Evolutionary conservation across 495 filamentous ascomycete genomes (phyloP).

Genomic region (Aspergillus carlsbadensis): DNA sequence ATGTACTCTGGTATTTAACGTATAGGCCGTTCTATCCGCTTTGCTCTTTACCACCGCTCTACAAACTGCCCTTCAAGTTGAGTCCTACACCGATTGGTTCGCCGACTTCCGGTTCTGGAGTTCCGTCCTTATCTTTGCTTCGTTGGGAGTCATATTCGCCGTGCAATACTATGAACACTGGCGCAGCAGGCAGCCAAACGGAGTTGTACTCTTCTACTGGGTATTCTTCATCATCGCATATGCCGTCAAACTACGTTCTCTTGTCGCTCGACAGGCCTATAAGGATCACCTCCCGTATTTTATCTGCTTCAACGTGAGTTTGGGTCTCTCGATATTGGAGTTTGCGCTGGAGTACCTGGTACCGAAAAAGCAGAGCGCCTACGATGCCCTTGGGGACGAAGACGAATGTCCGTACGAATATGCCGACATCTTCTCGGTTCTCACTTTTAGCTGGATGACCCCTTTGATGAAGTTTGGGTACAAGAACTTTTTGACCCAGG

Average conservation of each 20-base stretch:
- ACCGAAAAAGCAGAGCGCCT: constrained; percentile 81
- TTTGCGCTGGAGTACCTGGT: constrained; percentile 88
- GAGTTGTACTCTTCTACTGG: constrained; percentile 96
- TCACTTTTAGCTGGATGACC: constrained; percentile 99
- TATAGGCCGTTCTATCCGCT: constrained; percentile 67
- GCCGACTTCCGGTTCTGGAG: constrained; percentile 91
- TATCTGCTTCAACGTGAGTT: constrained; percentile 68
- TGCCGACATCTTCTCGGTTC: constrained; percentile 87
- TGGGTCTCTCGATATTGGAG: constrained; percentile 69
- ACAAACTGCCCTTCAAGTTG: constrained; percentile 76
- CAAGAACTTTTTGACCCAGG: constrained; percentile 86
- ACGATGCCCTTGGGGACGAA: constrained; percentile 80
- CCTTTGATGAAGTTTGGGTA: constrained; percentile 97
- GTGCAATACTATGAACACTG: constrained; percentile 93
- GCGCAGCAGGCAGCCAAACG: constrained; percentile 85
- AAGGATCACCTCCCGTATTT: constrained; percentile 70
- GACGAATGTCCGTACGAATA: constrained; percentile 95
- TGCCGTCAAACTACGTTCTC: constrained; percentile 82
- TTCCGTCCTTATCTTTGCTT: constrained; percentile 72
- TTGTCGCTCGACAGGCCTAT: constrained; percentile 74
- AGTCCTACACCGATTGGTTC: constrained; percentile 66
- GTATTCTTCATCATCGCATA: constrained; percentile 79
- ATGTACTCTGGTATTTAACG: constrained; percentile 1
- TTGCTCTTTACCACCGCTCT: constrained; percentile 66
- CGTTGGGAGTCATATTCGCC: constrained; percentile 74